Evolutionary conservation across 2,329 filamentous ascomycete genomes (phyloP).

Genomic region (Alternaria arbusti): DNA sequence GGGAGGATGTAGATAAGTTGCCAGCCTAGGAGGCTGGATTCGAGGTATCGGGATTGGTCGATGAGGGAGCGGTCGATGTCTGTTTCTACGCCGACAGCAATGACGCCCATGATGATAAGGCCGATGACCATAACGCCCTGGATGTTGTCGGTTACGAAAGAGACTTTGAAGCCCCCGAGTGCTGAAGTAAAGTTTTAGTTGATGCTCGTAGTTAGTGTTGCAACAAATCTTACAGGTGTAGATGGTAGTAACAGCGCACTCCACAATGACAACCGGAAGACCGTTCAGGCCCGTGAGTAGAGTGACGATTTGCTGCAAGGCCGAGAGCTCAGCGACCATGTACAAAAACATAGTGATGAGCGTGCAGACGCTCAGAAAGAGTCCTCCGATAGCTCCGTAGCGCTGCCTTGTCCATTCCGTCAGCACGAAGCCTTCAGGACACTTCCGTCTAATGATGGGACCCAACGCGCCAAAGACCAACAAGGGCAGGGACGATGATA

Average conservation of each 20-base stretch:
- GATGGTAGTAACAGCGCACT: slow-evolving; percentile 78
- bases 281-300: slow-evolving; percentile 76
- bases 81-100: slow-evolving; percentile 78
- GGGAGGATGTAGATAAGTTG: slow-evolving; percentile 85
- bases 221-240: slow-evolving; percentile 70
- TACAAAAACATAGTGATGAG: slow-evolving; percentile 83
- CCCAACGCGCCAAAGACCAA: slow-evolving; percentile 76
- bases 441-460: slow-evolving; percentile 78
- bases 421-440: slow-evolving; percentile 82
- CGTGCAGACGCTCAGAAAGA: slow-evolving; percentile 79
- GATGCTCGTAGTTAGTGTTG: no score
- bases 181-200: slow-evolving; percentile 53
- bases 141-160: slow-evolving; percentile 82
- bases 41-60: slow-evolving; percentile 70
- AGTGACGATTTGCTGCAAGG: slow-evolving; percentile 78
- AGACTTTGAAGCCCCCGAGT: slow-evolving; percentile 81
- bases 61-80: slow-evolving; percentile 74
- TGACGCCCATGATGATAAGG: slow-evolving; percentile 76
- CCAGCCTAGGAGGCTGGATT: slow-evolving; percentile 77
- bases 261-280: slow-evolving; percentile 76
- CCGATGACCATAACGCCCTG: slow-evolving; percentile 79
- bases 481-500: slow-evolving; percentile 74
- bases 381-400: slow-evolving; percentile 71
- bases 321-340: slow-evolving; percentile 85
- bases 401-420: slow-evolving; percentile 85